These are phyloP conservation scores for Phytophthora quininea DNA, from an alignment of 352 stramenopile species.

Conservation along the genomic window DNA sequence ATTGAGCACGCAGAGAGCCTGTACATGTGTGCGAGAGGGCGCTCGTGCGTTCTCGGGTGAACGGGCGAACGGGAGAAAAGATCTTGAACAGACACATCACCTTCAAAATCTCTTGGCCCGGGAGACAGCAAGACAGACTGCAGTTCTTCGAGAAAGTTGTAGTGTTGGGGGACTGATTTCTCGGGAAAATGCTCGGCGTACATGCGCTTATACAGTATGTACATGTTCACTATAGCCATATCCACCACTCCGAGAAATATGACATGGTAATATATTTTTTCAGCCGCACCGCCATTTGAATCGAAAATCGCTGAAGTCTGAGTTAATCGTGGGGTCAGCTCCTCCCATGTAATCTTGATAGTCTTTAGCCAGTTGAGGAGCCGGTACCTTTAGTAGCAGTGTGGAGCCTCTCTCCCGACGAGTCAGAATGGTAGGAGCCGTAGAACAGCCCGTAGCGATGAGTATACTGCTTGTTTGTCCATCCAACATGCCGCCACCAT, in stretches of 20 bases:
- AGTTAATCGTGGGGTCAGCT: conserved; percentile 13
- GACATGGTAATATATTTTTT: conserved; percentile 13
- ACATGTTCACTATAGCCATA: conserved; percentile 7
- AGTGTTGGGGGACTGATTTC: neutral
- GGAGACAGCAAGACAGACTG: neutral
- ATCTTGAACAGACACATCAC: conserved; percentile 1
- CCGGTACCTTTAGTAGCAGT: neutral
- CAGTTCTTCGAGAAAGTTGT: conserved; percentile 6
- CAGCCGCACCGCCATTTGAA: conserved; percentile 5
- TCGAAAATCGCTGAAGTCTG: conserved; percentile 10
- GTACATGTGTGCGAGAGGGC: neutral
- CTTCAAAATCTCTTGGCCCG: conserved; percentile 9
- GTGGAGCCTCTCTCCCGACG: neutral
- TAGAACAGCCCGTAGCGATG: conserved; percentile 2
- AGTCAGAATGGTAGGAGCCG: neutral
- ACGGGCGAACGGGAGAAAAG: conserved; percentile 5
- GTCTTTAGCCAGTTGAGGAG: conserved; percentile 1
- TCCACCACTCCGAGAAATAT: conserved; percentile 13
- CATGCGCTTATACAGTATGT: conserved; percentile 2
- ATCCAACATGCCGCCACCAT: conserved; percentile 6
- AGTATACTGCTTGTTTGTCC: conserved; percentile 10
- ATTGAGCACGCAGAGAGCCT: neutral
- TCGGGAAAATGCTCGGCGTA: neutral
- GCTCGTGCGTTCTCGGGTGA: neutral
- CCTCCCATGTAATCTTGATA: conserved; percentile 10